Evolutionary conservation across 768 basidiomycete genomes (phyloP).

Genomic region (Trametes sanguinea): DNA sequence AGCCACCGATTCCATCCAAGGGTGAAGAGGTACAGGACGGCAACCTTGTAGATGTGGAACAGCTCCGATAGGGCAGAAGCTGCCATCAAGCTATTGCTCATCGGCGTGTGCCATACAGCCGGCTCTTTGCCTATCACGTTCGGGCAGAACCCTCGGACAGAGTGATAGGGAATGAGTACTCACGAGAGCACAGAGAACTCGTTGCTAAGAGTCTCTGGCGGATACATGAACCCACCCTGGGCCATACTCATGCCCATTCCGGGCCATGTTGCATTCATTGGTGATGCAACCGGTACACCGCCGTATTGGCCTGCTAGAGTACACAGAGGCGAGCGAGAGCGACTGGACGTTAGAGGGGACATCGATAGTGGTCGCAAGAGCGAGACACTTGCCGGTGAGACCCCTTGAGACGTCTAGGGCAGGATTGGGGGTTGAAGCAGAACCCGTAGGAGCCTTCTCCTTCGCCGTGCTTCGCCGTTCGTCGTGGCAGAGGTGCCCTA

Average conservation of each 20-base stretch:
- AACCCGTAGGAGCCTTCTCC: conserved; percentile 33
- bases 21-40: no score
- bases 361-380: neutral
- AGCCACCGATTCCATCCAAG: no score
- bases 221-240: conserved; percentile 61
- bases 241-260: conserved; percentile 47
- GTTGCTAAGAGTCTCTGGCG: conserved; percentile 74
- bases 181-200: conserved; percentile 83
- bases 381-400: conserved; percentile 28
- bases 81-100: no score
- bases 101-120: no score
- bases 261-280: conserved; percentile 52
- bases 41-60: no score
- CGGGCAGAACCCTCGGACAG: no score
- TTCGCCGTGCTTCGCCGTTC: conserved; percentile 64
- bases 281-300: conserved; percentile 26
- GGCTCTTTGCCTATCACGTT: no score
- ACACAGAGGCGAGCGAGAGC: conserved; percentile 13
- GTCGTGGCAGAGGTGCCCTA: conserved; percentile 92
- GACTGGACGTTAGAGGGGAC: neutral
- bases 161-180: conserved; percentile 29
- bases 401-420: conserved; percentile 29
- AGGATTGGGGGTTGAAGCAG: conserved; percentile 35
- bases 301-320: conserved; percentile 26
- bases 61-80: no score